Evolutionary conservation across 108 stramenopile genomes (phyloP).

Genomic region (Pseudonitzschia pungens): DNA sequence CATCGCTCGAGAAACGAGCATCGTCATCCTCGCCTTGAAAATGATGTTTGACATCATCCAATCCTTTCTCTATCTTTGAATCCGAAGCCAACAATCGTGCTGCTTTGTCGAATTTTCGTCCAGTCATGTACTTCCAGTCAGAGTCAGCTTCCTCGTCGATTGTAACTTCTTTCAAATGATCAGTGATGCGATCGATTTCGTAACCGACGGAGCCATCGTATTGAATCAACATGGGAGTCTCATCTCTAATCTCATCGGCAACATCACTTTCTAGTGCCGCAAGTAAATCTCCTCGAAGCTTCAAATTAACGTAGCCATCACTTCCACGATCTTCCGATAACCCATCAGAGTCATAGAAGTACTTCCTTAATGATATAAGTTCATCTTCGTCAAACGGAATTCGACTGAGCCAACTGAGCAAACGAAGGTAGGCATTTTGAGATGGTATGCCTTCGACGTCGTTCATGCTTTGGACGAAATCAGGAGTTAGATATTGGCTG

Average conservation of each 20-base stretch:
- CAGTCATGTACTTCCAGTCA: slow-evolving; percentile 36
- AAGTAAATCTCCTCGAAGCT: slow-evolving; percentile 81
- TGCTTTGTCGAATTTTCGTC: slow-evolving; percentile 26
- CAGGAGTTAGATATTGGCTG: slow-evolving; percentile 54
- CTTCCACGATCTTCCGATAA: slow-evolving; percentile 68
- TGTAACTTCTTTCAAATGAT: not conserved
- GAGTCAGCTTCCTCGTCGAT: not conserved
- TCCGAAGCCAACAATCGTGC: slow-evolving; percentile 15
- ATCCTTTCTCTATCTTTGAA: slow-evolving; percentile 22
- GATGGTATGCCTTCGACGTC: slow-evolving; percentile 71
- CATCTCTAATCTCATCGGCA: slow-evolving; percentile 77
- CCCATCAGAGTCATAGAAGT: slow-evolving; percentile 76
- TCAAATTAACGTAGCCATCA: slow-evolving; percentile 72
- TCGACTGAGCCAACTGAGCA: slow-evolving; percentile 81
- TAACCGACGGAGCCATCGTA: slow-evolving; percentile 60
- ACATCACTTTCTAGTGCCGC: slow-evolving; percentile 81
- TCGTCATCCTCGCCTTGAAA: slow-evolving; percentile 6
- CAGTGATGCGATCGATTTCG: slow-evolving; percentile 44
- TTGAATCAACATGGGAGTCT: slow-evolving; percentile 40
- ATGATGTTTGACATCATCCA: slow-evolving; percentile 18
- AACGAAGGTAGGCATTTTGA: slow-evolving; percentile 79
- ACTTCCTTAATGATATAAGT: slow-evolving; percentile 71
- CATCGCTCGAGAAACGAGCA: not conserved
- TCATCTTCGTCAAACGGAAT: slow-evolving; percentile 92
- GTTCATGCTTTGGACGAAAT: slow-evolving; percentile 58